Base-by-base conservation (phyloP, 1,139 yeast genomes). In the Pichia sp. region DNA sequence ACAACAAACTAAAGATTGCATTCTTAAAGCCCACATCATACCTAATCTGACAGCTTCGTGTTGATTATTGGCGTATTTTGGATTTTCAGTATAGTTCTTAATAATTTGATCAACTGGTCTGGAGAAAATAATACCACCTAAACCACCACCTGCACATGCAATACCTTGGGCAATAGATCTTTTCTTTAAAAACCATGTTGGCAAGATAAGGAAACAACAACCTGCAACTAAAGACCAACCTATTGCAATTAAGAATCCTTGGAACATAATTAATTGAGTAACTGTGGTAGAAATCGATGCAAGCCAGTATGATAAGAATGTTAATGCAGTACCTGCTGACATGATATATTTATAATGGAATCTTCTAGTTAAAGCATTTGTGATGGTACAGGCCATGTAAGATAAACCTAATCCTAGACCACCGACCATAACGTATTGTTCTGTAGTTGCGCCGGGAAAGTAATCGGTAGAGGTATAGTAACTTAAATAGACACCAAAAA, bases 261-360 rank as follows among this genome's bases (percentile, higher is more conserved):
- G 91, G 14, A 87, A 77, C 38, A 83, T 63, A 58, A 77, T 81
- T n/a, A 85, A 65, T 50, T 84, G 87, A 81, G 86, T 79, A 43
- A 67, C 61, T 1, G 59, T 65, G 1, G 76, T 79, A 3, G 89
- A 74, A 58, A 78, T 82, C 0, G 89, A 81, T 0, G 91, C 89
- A 27, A 82, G 61, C 37, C 85, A 61, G 56, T 77, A 81, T 0
- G 85, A 87, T 0, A 73, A 64, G 11, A 81, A 72, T 59, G 82
- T 80, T 2, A 81, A 48, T 0, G 67, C 60, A 2, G 76, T 61
- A 0, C 91, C 95, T 9, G 72, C 44, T 2, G 65, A 48, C 68
- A 79, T 70, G 12, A 69, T 60, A 28, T 56, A 60, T 57, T 67
- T 68, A 46, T 70, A 58, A 40, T 72, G 57, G 38, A 44, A 46